These are phyloP conservation scores for Fraxinus floribunda DNA, from an alignment of 305 asterid species.

Conservation along the genomic window DNA sequence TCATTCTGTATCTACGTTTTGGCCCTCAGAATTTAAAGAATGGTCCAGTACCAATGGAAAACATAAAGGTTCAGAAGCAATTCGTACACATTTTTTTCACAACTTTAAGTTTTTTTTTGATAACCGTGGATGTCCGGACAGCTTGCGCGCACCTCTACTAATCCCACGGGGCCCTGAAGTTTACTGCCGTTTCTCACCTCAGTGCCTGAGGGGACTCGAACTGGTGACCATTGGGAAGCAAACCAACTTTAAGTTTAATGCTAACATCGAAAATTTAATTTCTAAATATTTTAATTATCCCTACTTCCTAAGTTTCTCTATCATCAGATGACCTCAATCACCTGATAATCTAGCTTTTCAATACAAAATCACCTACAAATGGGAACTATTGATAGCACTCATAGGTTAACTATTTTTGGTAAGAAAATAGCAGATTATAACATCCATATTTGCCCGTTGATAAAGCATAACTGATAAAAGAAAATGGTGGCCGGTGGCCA, in stretches of 20 bases:
- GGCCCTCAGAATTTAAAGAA: neutral
- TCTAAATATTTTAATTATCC: neutral
- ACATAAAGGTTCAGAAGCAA: neutral
- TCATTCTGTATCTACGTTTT: neutral
- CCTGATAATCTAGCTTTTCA: neutral
- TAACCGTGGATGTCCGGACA: too few species aligned
- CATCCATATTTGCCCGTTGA: neutral
- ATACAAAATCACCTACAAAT: neutral
- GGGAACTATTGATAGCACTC: neutral
- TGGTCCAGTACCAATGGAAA: neutral
- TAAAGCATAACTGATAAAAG: neutral
- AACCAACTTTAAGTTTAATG: neutral
- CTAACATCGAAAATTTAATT: neutral
- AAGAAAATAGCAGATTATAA: neutral
- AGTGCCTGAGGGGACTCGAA: too few species aligned
- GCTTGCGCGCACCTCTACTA: too few species aligned
- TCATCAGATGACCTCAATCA: neutral
- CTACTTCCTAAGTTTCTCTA: neutral
- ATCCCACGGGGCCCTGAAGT: too few species aligned
- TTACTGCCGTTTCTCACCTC: too few species aligned
- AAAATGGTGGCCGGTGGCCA: neutral
- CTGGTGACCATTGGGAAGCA: too few species aligned
- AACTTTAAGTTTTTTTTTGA: too few species aligned
- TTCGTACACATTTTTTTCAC: neutral
- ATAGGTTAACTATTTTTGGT: neutral